Conservation (phyloP, 2,329 filamentous ascomycete species). For the Neodidymelliopsis sp. region DNA sequence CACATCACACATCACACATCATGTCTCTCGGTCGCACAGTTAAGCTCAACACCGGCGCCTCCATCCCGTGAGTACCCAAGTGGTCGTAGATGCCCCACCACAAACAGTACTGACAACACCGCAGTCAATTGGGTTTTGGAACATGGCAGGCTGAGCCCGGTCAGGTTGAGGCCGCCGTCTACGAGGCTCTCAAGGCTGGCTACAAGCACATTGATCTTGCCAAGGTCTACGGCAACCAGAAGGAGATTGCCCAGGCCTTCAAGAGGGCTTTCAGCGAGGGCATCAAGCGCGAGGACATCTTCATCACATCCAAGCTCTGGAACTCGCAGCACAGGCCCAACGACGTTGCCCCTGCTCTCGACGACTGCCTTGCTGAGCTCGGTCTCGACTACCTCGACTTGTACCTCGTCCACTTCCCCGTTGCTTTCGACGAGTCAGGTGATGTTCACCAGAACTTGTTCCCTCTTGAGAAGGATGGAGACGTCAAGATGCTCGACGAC, state of each 20-base stretch:
- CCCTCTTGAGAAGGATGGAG: slow-evolving; percentile 26
- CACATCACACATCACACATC: slow-evolving; percentile 12
- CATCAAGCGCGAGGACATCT: slow-evolving; percentile 55
- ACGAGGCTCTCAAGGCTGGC: slow-evolving; percentile 42
- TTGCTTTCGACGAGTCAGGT: slow-evolving; percentile 57
- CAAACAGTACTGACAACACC: slow-evolving; percentile 64
- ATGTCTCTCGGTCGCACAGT: slow-evolving; percentile 51
- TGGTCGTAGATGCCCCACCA: slow-evolving; percentile 66
- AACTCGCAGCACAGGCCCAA: slow-evolving; percentile 79
- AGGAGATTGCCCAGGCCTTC: slow-evolving; percentile 37
- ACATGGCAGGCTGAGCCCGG: slow-evolving; percentile 44
- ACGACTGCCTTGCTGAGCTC: slow-evolving; percentile 76
- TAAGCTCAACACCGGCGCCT: slow-evolving; percentile 70
- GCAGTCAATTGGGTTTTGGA: slow-evolving; percentile 60
- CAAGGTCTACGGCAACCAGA: slow-evolving; percentile 43
- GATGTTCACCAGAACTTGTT: slow-evolving; percentile 42
- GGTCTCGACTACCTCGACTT: slow-evolving; percentile 87
- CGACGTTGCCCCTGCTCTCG: slow-evolving; percentile 76
- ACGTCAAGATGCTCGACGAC: slow-evolving; percentile 53
- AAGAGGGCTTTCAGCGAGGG: slow-evolving; percentile 48
- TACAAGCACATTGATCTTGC: slow-evolving; percentile 43
- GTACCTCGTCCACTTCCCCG: slow-evolving; percentile 77
- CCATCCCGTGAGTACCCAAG: slow-evolving; percentile 75
- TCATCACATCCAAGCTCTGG: slow-evolving; percentile 80
- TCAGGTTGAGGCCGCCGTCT: slow-evolving; percentile 52